Evolutionary conservation across 257 asterid genomes (phyloP), one percentile per base, ranked within the genome.

Genomic region (Rehmannia glutinosa): DNA sequence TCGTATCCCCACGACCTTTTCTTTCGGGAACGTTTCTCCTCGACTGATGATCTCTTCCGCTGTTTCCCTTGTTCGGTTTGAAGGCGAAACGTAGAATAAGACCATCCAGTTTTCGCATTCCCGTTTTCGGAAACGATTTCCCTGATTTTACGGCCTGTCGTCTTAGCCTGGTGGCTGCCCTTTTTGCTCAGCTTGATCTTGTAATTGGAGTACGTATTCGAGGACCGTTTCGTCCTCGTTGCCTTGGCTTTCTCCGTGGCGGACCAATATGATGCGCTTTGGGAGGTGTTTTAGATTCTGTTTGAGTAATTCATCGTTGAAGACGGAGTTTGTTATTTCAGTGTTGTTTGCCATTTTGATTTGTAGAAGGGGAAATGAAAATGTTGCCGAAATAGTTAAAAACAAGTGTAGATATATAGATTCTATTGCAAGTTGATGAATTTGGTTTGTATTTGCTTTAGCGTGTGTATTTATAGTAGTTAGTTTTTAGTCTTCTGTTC

Each of bases 191-290:
- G 30, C 32, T 69, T 70, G 63, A 83, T 80, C 73, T 69, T 80
- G 85, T 83, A 52, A 38, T 83, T 78, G 0, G 88, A n/a, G 82
- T 0, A 75, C 67, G 49, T 43, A 38, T 23, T 73, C 73, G 5
- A 79, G 77, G 8, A 83, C 69, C 0, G 24, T 50, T 1, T 75
- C 85, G 20, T 80, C 76, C 62, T 42, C 68, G 35, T 83, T 80
- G 1, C 50, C 85, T 39, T 71, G 70, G 23, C 77, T 80, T 39
- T 83, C 85, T 5, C 88, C 85, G 17, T 83, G 88, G 32, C 88
- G 80, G 7, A 82, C 81, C 52, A 82, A 68, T 36, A 82, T 82
- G 41, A 82, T 80, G 61, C 88, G 81, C 81, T 73, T 62, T 0
- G 88, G 85, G 7, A 80, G 60, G 54, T n/a, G n/a, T n/a, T n/a